phyloP scores from a whole-genome alignment of 257 asterid genomes.

The Echites panduratus region DNA sequence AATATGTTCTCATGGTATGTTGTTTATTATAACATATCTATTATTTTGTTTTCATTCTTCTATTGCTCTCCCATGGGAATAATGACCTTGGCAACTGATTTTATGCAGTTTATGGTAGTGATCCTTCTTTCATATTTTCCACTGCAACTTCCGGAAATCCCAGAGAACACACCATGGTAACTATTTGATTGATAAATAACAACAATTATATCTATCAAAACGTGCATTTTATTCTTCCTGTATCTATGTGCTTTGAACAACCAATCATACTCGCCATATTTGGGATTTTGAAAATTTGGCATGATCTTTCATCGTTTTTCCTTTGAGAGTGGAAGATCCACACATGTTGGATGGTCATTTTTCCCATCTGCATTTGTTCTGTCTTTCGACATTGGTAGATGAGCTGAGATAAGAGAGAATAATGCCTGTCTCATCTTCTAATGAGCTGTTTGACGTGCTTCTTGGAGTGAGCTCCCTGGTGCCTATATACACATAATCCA shows the following conservation, averaged over 20 bases:
- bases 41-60: slow-evolving; percentile 15
- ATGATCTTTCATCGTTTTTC: not conserved
- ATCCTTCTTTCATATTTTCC: slow-evolving; percentile 85
- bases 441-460: slow-evolving; percentile 2
- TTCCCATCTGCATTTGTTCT: not conserved
- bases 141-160: slow-evolving; percentile 98
- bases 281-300: not conserved
- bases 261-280: not conserved
- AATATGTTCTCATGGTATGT: slow-evolving; percentile 79
- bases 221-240: slow-evolving; percentile 4
- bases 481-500: slow-evolving; percentile 4
- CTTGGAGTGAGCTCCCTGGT: not conserved
- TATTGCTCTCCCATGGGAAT: slow-evolving; percentile 12
- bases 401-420: not conserved
- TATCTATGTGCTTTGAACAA: not conserved
- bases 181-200: slow-evolving; percentile 22
- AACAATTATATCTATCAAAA: slow-evolving; percentile 1
- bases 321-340: slow-evolving; percentile 2
- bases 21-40: slow-evolving; percentile 16
- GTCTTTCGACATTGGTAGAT: not conserved
- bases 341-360: not conserved
- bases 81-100: slow-evolving; percentile 27
- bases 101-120: slow-evolving; percentile 80
- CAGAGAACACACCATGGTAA: slow-evolving; percentile 84
- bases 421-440: not conserved